Conservation (phyloP, 2,329 filamentous ascomycete species). For the Penicillium occitanis region DNA sequence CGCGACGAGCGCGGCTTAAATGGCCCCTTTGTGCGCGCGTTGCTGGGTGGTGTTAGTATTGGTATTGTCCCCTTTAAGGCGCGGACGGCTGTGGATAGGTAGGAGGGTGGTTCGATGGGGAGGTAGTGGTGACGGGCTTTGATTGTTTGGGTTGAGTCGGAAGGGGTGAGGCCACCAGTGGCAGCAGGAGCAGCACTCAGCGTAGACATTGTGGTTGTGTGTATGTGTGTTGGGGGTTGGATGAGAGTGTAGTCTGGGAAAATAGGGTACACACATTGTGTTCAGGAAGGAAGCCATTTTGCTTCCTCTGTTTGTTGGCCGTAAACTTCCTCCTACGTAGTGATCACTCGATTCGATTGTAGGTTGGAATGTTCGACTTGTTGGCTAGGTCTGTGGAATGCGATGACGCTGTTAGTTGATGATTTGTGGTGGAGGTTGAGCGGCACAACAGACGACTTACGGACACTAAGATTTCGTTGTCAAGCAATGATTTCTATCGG, state of each 20-base stretch:
- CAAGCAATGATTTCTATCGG: background rate
- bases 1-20: constrained; percentile 89
- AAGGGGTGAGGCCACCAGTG: constrained; percentile 25
- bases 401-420: constrained; percentile 12
- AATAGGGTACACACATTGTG: constrained; percentile 67
- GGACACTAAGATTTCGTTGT: background rate
- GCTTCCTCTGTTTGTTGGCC: constrained; percentile 1
- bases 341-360: background rate
- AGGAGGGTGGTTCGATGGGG: constrained; percentile 36
- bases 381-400: constrained; percentile 9
- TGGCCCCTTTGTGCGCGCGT: constrained; percentile 82
- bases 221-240: constrained; percentile 3
- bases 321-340: background rate
- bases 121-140: constrained; percentile 29
- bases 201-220: constrained; percentile 21
- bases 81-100: constrained; percentile 37
- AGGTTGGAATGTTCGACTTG: constrained; percentile 11
- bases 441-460: background rate
- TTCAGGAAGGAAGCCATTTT: constrained; percentile 76
- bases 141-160: constrained; percentile 34
- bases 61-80: constrained; percentile 38
- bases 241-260: constrained; percentile 24
- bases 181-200: background rate
- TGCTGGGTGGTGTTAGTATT: constrained; percentile 58
- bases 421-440: background rate